Percentiles rank a stretch among this genome's conserved stretches.
Evolutionary conservation across 306 rosid species (phyloP).

Genomic region (Glycyrrhiza uralensis): DNA sequence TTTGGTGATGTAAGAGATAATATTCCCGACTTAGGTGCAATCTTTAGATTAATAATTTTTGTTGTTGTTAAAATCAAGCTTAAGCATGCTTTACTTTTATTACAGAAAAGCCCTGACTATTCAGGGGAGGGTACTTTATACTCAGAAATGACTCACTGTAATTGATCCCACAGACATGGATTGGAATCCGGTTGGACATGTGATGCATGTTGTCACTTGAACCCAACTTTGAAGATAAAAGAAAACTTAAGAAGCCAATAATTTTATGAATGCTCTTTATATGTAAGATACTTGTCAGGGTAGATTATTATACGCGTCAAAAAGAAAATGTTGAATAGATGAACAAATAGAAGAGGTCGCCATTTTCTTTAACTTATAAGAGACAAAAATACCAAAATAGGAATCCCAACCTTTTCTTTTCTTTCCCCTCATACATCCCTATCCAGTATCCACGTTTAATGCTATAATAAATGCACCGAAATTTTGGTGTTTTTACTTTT

Average conservation of each 20-base stretch:
- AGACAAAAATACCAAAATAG: background rate
- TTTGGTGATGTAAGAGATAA: background rate
- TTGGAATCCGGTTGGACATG: background rate
- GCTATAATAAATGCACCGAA: background rate
- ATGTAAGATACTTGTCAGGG: background rate
- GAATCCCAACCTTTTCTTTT: background rate
- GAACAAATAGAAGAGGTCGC: background rate
- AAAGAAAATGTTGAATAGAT: background rate
- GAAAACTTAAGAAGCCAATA: background rate
- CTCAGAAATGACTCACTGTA: background rate
- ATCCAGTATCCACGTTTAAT: too few species aligned
- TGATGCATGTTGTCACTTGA: background rate
- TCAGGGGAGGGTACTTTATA: background rate
- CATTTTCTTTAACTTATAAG: too few species aligned
- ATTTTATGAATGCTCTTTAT: background rate
- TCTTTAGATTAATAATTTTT: too few species aligned
- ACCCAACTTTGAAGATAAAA: background rate
- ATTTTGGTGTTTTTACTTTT: background rate
- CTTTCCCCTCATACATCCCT: background rate
- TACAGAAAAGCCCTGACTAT: too few species aligned
- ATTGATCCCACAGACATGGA: background rate
- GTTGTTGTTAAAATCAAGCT: too few species aligned
- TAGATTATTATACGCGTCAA: background rate
- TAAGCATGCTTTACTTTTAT: too few species aligned
- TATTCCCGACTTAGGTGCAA: background rate